A percentile compares a stretch with the other conserved stretches of the same genome.
phyloP scores from a whole-genome alignment of 768 basidiomycete genomes.

The Trametes sanguinea region DNA sequence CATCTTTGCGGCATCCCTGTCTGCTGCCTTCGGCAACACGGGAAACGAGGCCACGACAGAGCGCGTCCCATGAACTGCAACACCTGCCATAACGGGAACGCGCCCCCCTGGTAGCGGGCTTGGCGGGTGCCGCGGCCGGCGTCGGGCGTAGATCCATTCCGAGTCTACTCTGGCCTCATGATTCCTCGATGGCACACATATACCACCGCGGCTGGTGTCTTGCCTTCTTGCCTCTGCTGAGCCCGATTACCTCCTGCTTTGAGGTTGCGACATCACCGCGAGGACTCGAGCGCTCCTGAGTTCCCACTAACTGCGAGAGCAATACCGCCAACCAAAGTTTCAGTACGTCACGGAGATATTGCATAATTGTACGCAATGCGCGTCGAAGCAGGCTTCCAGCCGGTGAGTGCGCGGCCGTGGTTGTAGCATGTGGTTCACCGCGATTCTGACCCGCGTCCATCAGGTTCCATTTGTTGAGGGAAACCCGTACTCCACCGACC shows the following conservation, averaged over 20 bases:
- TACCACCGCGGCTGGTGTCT: not conserved
- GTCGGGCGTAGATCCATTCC: slow-evolving; percentile 5
- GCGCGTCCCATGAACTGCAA: slow-evolving; percentile 2
- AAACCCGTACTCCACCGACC: slow-evolving; percentile 64
- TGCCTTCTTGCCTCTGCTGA: no score
- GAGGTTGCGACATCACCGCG: no score
- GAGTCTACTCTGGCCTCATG: slow-evolving; percentile 1
- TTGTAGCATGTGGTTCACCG: not conserved
- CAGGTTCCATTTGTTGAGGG: slow-evolving; percentile 57
- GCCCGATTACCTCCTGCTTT: no score
- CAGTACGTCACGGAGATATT: not conserved
- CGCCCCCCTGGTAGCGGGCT: not conserved
- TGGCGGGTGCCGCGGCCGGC: not conserved
- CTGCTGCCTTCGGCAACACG: no score
- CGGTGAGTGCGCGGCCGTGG: slow-evolving; percentile 37
- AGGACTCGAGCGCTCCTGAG: no score
- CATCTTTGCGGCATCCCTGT: no score
- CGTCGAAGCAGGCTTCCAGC: slow-evolving; percentile 67
- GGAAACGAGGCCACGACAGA: no score
- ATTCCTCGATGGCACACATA: slow-evolving; percentile 3
- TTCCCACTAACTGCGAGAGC: no score
- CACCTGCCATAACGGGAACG: slow-evolving; percentile 10
- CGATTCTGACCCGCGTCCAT: slow-evolving; percentile 1
- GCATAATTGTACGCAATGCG: slow-evolving; percentile 45
- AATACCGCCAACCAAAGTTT: not conserved